Base-by-base conservation (phyloP, 208 protist genomes). In the Vickermania ingenoplastis region DNA sequence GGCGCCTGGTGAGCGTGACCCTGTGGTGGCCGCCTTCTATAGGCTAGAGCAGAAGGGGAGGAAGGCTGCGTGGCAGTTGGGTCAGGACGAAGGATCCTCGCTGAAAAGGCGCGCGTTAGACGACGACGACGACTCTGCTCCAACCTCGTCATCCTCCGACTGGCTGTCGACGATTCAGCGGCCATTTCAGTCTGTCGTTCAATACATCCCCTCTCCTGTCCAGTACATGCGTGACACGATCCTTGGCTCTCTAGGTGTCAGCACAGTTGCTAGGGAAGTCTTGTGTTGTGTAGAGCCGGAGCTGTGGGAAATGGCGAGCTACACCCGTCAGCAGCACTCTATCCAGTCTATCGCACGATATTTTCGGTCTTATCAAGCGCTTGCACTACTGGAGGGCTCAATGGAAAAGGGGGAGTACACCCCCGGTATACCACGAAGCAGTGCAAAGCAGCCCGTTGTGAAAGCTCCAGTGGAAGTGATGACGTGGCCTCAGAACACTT, bases 241-340 rank as follows among this genome's bases (percentile, higher is more conserved):
- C 25, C 75, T 93, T 49, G 79, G 82, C 41, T 73, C 92, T 3
- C 86, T 84, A 11, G 84, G 36, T 7, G 17, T 45, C 11, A 45
- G 17, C 17, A 17, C 7, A 17, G 36, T 94, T 73, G 69, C 94
- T 54, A 84, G 92, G 71, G 79, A 94, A 56, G 92, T 92, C 65
- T 61, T 96, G 41, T 79, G 66, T 28, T 90, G 86, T 59, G 62
- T 96, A 49, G 90, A 94, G 67, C 85, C 87, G 21, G 73, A 90
- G 56, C 60, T 96, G 28, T 83, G 90, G 23, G 90, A 91, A 55
- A 89, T 96, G 83, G 50, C 94, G 25, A 84, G 92, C 61, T 75
- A 87, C 56, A 89, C 90, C 31, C 77, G 91, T 54, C 90, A 96
- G 65, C 69, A 90, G 50, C 90, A 96, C 75, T 77, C 80, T 17